Evolutionary conservation across 305 asterid genomes (phyloP), one percentile per base, ranked within the genome.

Genomic region (Fraxinus baroniana): DNA sequence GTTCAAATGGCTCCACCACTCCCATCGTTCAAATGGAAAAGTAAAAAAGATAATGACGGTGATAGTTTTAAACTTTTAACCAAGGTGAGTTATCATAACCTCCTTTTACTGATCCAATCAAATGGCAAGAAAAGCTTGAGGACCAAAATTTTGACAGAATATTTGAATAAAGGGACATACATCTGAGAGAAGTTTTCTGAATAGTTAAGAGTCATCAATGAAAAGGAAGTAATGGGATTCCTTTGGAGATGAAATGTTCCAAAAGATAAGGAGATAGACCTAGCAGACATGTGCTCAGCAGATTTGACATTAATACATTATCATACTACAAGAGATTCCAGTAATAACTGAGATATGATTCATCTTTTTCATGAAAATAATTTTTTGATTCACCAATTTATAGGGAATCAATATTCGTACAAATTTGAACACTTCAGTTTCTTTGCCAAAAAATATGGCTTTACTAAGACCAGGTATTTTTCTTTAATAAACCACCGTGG

Each of bases 201-300:
- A 60, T 80, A 76, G 88, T 64, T 87, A 36, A 24, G 87, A 82
- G 79, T 88, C 86, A 37, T 80, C 70, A 78, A 72, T 60, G 68
- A 66, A 84, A 78, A 79, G 70, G 84, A 55, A 68, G 78, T 3
- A 55, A 41, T 52, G 52, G 52, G 86, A 82, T 86, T 78, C 82
- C 84, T 81, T 81, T 89, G 62, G 78, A 83, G 90, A 87, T 87
- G 86, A 89, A 88, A 88, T 88, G 91, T 88, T 87, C 91, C 90
- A 89, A 87, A 83, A 86, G 91, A 89, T 91, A 88, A 91, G 92
- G 90, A 85, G 91, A 90, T 89, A 83, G 83, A 82, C 85, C 78
- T 79, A 41, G 6, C 52, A 83, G 57, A 83, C 32, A 81, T 75
- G 80, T 89, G 85, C 89, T 86, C 66, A 20, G 26, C 60, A 78